These are phyloP conservation scores for Pseudogymnoascus sp. DNA, from an alignment of 2,329 filamentous ascomycete species.

Conservation along the genomic window DNA sequence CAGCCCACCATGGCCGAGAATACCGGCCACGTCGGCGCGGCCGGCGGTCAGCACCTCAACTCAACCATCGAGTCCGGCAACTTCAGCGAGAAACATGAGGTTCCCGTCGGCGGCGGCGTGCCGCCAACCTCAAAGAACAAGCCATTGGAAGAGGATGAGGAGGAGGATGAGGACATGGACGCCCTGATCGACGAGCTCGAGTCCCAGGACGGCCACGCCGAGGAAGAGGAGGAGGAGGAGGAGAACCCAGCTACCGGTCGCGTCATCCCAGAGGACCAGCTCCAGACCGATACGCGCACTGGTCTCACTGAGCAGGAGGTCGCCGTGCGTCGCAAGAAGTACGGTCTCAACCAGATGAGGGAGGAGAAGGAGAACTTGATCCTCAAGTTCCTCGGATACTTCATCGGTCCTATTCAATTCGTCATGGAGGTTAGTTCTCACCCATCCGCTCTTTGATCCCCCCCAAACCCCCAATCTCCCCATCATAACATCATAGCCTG, in stretches of 20 bases:
- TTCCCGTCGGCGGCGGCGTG: constrained; percentile 26
- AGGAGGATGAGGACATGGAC: constrained; percentile 78
- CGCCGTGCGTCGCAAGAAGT: constrained; percentile 53
- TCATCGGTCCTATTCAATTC: constrained; percentile 83
- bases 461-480: neutral
- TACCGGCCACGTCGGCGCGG: constrained; percentile 13
- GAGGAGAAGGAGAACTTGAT: constrained; percentile 81
- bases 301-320: constrained; percentile 70
- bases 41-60: constrained; percentile 35
- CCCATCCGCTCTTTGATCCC: neutral
- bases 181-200: constrained; percentile 81
- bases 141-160: constrained; percentile 41
- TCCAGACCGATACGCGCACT: constrained; percentile 64
- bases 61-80: constrained; percentile 56
- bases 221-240: constrained; percentile 53
- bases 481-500: neutral
- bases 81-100: constrained; percentile 53
- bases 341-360: constrained; percentile 82
- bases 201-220: constrained; percentile 62
- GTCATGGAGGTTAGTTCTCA: constrained; percentile 69
- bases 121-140: constrained; percentile 21
- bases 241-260: constrained; percentile 47
- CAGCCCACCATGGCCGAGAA: constrained; percentile 2
- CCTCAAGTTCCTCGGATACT: constrained; percentile 74
- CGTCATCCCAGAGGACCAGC: constrained; percentile 61